Evolutionary conservation across 2,329 filamentous ascomycete genomes (phyloP), one percentile per base, ranked within the genome.

Genomic region (Scedosporium minutisporum): DNA sequence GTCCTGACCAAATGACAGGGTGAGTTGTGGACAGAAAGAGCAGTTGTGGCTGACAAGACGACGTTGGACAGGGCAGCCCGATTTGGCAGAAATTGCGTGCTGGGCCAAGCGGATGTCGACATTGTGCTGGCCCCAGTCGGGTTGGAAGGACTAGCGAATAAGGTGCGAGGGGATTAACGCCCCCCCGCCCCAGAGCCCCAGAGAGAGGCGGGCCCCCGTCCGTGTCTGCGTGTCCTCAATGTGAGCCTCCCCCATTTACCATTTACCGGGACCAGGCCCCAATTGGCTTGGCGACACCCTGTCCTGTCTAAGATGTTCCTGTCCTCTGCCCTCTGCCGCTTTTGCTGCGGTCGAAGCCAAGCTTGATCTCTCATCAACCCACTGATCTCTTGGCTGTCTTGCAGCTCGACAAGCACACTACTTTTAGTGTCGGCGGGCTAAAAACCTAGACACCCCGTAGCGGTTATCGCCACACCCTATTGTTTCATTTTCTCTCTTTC

Each of bases 81-180:
- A 61, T 51, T 61, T 51, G 59, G 59, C n/a, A 46, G 10, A 38
- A 44, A 61, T 61, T 61, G 60, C 60, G 60, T 61, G 60, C 57
- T 61, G 60, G 60, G 12, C 59, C 42, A 53, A 46, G 42, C 44
- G n/a, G 59, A 61, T 61, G 59, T 61, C 60, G 60, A 61, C 60
- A 61, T 55, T 29, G 33, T 44, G 27, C 3, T 38, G n/a, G 41
- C 25, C 42, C 44, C 44, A 23, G 18, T 27, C 12, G 23, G 2
- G 18, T 27, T 5, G 23, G 18, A 6, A 7, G 10, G 33, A 23
- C 51, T 55, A 23, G 51, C 60, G 60, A 61, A 61, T 61, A 23
- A 57, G 60, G 23, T 6, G 23, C 18, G 12, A 55, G 51, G 7
- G 23, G 18, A 14, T 25, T 55, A 27, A 55, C 44, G 12, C 21